These are phyloP conservation scores for Eucalyptus globulus DNA, from an alignment of 345 rosid genomes.

Conservation along the genomic window DNA sequence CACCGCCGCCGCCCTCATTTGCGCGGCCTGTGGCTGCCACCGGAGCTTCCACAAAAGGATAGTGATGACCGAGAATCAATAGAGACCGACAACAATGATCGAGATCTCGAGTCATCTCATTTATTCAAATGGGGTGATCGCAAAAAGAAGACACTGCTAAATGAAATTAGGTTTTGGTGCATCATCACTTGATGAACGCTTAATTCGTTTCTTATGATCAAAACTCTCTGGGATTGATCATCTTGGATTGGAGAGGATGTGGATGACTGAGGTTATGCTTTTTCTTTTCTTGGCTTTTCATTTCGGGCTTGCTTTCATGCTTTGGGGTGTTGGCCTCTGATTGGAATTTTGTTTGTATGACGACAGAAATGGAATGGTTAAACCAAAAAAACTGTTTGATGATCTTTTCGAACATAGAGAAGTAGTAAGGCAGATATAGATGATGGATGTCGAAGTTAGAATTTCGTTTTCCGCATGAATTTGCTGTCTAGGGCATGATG, in stretches of 20 bases:
- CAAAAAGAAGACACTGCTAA: neutral
- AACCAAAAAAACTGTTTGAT: neutral
- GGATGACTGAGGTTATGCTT: neutral
- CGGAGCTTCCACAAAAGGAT: neutral
- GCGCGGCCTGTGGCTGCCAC: conserved; percentile 4
- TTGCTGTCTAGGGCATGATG: neutral
- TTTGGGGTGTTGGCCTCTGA: neutral
- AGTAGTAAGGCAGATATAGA: neutral
- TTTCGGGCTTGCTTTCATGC: neutral
- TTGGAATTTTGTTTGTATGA: neutral
- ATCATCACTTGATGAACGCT: neutral
- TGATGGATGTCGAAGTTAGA: neutral
- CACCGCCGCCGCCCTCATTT: neutral
- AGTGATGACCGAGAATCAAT: neutral
- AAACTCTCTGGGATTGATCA: neutral
- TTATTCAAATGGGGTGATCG: neutral
- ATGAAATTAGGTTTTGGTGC: neutral
- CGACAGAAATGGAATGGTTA: neutral
- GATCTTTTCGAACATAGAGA: neutral
- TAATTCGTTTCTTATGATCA: neutral
- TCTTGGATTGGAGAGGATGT: neutral
- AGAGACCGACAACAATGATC: neutral
- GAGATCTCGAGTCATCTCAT: neutral
- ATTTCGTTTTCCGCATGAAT: neutral
- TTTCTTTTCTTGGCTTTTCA: neutral